Percentiles rank a stretch among this genome's conserved stretches.
These are phyloP conservation scores for Rhodamnia rubescens DNA, from an alignment of 345 rosid genomes.

Conservation along the genomic window DNA sequence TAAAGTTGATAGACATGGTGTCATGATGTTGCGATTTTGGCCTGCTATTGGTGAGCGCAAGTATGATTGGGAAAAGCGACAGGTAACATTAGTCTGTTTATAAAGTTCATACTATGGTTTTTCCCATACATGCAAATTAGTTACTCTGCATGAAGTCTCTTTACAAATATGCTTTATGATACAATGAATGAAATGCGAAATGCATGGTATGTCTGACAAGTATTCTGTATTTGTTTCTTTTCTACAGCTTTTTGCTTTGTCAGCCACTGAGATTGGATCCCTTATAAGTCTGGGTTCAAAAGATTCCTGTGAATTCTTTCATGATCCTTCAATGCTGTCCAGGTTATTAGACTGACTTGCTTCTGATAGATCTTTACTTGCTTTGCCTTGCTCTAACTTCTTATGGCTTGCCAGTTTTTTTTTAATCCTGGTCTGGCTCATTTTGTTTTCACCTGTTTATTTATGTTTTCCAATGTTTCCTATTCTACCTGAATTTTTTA, in stretches of 20 bases:
- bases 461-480: neutral
- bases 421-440: neutral
- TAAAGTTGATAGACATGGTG: conserved; percentile 60
- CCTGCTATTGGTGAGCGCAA: conserved; percentile 85
- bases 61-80: conserved; percentile 67
- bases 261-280: conserved; percentile 87
- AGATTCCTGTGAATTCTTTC: conserved; percentile 78
- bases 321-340: conserved; percentile 83
- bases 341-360: conserved; percentile 26
- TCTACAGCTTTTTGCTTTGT: conserved; percentile 72
- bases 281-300: conserved; percentile 57
- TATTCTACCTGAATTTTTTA: neutral
- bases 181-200: neutral
- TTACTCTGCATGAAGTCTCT: neutral
- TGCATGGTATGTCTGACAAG: neutral
- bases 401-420: neutral
- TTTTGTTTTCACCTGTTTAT: neutral
- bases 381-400: neutral
- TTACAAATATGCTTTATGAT: neutral
- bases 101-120: neutral
- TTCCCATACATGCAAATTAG: neutral
- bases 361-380: neutral
- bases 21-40: conserved; percentile 63
- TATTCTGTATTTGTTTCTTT: conserved; percentile 3
- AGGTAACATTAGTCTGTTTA: conserved; percentile 28